Base-by-base conservation (phyloP, 164 flowering plant species). In the Kingdonia uniflora region DNA sequence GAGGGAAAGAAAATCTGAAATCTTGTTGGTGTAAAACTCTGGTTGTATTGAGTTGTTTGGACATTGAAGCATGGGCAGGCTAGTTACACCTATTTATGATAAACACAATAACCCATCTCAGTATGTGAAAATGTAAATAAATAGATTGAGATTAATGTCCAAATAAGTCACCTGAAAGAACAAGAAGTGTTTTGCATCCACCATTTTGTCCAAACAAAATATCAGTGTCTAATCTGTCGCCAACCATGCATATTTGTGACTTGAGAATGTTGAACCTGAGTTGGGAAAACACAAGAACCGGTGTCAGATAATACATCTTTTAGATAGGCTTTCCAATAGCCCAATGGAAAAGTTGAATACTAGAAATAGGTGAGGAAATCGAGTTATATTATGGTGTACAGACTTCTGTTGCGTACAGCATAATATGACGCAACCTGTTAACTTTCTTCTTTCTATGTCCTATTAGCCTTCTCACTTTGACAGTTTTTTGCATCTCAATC, bases 161-260 rank as follows among this genome's bases (percentile, higher is more conserved):
- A 33, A 7, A 45, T 49, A 23, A 44, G 16, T 66, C 68, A 86
- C 99, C 97, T 60, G 99, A 94, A 42, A 94, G 87, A 65, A 89
- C 99, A 45, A 94, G 97, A 66, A 94, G 99, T 33, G 96, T 94
- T 71, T 83, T 89, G 76, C 99, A 94, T 14, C 99, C 96, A 47
- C 99, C 96, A 65, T 94, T 94, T 66, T 89, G 92, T 62, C 99
- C 99, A 59, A 94, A 94, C 48, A 94, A 71, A 60, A 94, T 89
- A 64, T 94, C 97, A 0, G 99, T 94, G 54, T 94, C 99, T 64
- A 94, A 45, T 76, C 99, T 85, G 72, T 89, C 97, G 49, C 96
- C 99, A 26, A 94, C 99, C 99, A 94, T 94, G 84, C 97, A 89
- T 64, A 94, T 94, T 63, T 89, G 96, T 37, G 99, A 89, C 76